A percentile compares a stretch with the other conserved stretches of the same genome.
phyloP scores from a whole-genome alignment of 2,329 filamentous ascomycete species.

The Hawksworthiomyces lignivorus region DNA sequence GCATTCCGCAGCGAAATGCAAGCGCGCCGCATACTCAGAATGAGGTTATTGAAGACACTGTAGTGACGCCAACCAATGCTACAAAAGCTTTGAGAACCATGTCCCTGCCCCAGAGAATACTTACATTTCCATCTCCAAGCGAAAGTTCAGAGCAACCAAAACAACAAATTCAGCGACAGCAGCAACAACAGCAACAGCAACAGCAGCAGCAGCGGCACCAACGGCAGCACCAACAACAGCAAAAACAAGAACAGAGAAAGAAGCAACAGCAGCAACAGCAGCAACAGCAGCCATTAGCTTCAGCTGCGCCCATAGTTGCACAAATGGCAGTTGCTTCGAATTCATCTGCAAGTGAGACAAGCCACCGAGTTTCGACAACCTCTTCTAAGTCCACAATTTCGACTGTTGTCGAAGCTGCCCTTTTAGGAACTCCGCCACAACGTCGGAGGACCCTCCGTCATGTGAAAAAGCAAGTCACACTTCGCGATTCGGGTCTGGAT shows the following conservation, averaged over 20 bases:
- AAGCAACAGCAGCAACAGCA: slow-evolving; percentile 17
- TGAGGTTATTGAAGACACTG: slow-evolving; percentile 40
- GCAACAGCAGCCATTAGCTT: slow-evolving; percentile 18
- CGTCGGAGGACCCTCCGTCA: slow-evolving; percentile 52
- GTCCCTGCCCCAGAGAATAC: slow-evolving; percentile 35
- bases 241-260: slow-evolving; percentile 19
- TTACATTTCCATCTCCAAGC: slow-evolving; percentile 30
- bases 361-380: slow-evolving; percentile 43
- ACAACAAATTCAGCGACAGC: slow-evolving; percentile 15
- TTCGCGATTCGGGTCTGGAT: slow-evolving; percentile 41
- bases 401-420: slow-evolving; percentile 49
- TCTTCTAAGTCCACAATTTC: slow-evolving; percentile 48
- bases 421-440: slow-evolving; percentile 43
- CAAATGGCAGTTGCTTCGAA: slow-evolving; percentile 21
- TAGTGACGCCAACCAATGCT: slow-evolving; percentile 43
- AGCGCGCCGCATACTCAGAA: slow-evolving; percentile 15
- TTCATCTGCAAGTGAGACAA: slow-evolving; percentile 34
- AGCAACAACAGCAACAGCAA: slow-evolving; percentile 25
- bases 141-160: slow-evolving; percentile 17
- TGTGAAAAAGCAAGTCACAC: slow-evolving; percentile 45
- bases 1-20: slow-evolving; percentile 19
- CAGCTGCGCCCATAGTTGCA: slow-evolving; percentile 8
- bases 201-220: neutral
- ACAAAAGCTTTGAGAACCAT: slow-evolving; percentile 41
- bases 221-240: slow-evolving; percentile 19